Conservation (phyloP, 192 early-diverging fungal genomes). For the Phlyctochytrium arcticum region DNA sequence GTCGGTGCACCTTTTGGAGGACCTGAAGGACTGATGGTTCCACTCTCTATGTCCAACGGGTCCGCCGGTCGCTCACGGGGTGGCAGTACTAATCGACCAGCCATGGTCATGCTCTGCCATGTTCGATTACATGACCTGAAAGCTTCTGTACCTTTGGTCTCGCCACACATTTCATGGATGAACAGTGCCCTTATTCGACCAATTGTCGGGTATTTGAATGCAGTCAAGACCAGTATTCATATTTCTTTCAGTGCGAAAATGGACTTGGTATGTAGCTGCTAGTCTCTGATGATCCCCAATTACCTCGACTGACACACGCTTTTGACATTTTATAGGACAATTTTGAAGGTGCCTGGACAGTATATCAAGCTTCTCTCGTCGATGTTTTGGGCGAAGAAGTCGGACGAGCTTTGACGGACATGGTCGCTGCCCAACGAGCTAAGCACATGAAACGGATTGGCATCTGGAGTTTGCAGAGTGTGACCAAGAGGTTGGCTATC, state of each 20-base stretch:
- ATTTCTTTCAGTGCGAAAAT: constrained; percentile 77
- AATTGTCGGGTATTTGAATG: constrained; percentile 91
- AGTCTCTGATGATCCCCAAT: neutral
- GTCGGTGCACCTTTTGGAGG: neutral
- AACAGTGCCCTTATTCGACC: constrained; percentile 85
- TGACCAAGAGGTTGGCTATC: constrained; percentile 65
- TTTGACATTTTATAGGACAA: constrained; percentile 48
- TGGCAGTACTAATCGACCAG: neutral
- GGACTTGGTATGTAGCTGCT: constrained; percentile 58
- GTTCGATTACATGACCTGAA: constrained; percentile 88
- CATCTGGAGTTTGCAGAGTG: constrained; percentile 78
- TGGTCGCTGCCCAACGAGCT: constrained; percentile 78
- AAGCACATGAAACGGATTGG: constrained; percentile 83
- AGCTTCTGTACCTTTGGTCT: constrained; percentile 76
- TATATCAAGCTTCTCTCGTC: constrained; percentile 77
- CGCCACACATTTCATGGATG: constrained; percentile 69
- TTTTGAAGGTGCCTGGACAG: constrained; percentile 91
- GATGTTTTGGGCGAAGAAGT: constrained; percentile 72
- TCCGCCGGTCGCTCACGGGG: neutral
- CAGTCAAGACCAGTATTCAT: constrained; percentile 79
- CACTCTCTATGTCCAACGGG: neutral
- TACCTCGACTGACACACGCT: neutral
- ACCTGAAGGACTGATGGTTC: too few species aligned
- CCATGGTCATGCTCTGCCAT: constrained; percentile 67
- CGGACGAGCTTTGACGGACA: constrained; percentile 73